These are phyloP conservation scores for Chrysochromulina parva DNA, from an alignment of 78 protist genomes.

Conservation along the genomic window DNA sequence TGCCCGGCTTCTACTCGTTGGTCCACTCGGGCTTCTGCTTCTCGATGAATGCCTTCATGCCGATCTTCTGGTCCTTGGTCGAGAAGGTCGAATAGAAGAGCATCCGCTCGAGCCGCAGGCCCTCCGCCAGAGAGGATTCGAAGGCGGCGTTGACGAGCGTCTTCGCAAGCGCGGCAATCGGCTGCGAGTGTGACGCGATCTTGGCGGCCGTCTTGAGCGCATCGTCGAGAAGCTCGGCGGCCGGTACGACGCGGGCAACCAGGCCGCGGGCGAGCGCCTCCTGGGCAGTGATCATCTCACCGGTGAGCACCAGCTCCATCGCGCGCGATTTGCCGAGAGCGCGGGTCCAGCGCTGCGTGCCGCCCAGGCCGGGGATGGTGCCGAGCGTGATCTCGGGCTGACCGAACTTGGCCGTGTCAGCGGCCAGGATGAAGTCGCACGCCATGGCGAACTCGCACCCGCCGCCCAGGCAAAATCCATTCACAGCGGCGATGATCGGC, in stretches of 20 bases:
- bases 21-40: background rate
- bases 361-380: slow-evolving; percentile 97
- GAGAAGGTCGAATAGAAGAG: slow-evolving; percentile 92
- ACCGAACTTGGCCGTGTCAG: slow-evolving; percentile 3
- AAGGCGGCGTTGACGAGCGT: slow-evolving; percentile 36
- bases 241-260: slow-evolving; percentile 79
- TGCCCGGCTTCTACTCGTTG: no score
- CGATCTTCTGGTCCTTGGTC: slow-evolving; percentile 34
- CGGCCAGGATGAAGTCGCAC: slow-evolving; percentile 81
- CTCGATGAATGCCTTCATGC: background rate
- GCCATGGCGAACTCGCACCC: slow-evolving; percentile 91
- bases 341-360: slow-evolving; percentile 91
- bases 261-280: slow-evolving; percentile 60
- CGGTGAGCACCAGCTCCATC: slow-evolving; percentile 92
- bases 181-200: slow-evolving; percentile 79
- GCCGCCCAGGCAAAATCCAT: slow-evolving; percentile 96
- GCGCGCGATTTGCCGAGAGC: slow-evolving; percentile 94
- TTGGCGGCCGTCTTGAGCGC: slow-evolving; percentile 47
- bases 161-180: slow-evolving; percentile 49
- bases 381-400: slow-evolving; percentile 90
- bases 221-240: slow-evolving; percentile 55
- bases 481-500: slow-evolving; percentile 96
- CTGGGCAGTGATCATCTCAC: slow-evolving; percentile 1
- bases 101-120: slow-evolving; percentile 78
- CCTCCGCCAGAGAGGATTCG: slow-evolving; percentile 82